These are phyloP conservation scores for Calocybe gangraenosa DNA, from an alignment of 768 basidiomycete genomes.

Conservation along the genomic window DNA sequence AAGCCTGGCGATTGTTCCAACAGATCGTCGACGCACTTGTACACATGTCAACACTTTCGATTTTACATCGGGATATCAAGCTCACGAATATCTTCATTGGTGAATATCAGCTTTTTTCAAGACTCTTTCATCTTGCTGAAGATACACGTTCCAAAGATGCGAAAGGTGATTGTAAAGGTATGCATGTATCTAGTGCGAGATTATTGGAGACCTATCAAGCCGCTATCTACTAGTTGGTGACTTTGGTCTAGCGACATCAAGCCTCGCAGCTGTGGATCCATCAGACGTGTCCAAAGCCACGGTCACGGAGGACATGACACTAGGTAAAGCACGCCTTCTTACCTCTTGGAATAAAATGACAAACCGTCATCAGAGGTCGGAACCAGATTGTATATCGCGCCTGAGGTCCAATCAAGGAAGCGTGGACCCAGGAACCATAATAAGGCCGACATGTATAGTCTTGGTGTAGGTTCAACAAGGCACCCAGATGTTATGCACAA, in stretches of 20 bases:
- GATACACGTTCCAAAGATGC: slow-evolving; percentile 47
- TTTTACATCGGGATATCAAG: slow-evolving; percentile 89
- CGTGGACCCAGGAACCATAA: slow-evolving; percentile 70
- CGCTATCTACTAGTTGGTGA: slow-evolving; percentile 63
- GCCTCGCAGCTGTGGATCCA: slow-evolving; percentile 73
- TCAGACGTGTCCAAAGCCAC: slow-evolving; percentile 51
- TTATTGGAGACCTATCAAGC: background rate
- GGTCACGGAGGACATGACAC: slow-evolving; percentile 65
- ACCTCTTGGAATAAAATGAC: background rate
- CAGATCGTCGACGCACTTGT: slow-evolving; percentile 88
- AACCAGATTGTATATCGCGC: slow-evolving; percentile 89
- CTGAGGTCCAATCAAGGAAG: slow-evolving; percentile 71
- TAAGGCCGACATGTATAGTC: slow-evolving; percentile 93
- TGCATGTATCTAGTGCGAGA: background rate
- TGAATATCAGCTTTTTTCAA: slow-evolving; percentile 19
- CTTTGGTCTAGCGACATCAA: slow-evolving; percentile 87
- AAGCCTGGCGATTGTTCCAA: slow-evolving; percentile 86
- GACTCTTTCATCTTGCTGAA: background rate
- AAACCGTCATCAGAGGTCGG: slow-evolving; percentile 62
- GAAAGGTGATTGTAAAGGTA: slow-evolving; percentile 81
- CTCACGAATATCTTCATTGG: slow-evolving; percentile 93
- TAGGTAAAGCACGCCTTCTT: slow-evolving; percentile 41
- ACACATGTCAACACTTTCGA: slow-evolving; percentile 86
- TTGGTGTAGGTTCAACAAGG: slow-evolving; percentile 57
- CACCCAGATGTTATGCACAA: no score